phyloP scores from a whole-genome alignment of 257 asterid genomes.

The Solanum microdontum region DNA sequence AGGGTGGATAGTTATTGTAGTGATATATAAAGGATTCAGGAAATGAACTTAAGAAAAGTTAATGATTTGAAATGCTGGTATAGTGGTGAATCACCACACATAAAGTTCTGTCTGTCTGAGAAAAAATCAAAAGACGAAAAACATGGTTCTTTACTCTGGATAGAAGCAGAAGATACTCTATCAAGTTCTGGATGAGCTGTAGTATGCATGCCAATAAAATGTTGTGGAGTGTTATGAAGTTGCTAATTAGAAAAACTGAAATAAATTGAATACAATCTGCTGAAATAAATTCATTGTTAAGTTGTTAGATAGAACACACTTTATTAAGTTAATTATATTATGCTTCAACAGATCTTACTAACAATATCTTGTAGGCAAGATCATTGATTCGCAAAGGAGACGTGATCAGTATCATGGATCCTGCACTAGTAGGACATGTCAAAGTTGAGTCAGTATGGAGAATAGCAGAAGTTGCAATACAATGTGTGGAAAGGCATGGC shows the following conservation, averaged over 20 bases:
- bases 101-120: neutral
- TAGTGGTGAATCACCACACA: neutral
- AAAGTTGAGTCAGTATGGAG: slow-evolving; percentile 87
- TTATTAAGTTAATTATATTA: neutral
- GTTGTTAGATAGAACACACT: neutral
- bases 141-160: neutral
- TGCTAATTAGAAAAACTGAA: neutral
- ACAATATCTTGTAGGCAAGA: slow-evolving; percentile 47
- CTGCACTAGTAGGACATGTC: slow-evolving; percentile 42
- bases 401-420: slow-evolving; percentile 74
- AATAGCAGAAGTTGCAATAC: slow-evolving; percentile 85
- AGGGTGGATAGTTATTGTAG: neutral
- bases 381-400: slow-evolving; percentile 88
- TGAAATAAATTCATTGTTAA: neutral
- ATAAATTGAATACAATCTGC: neutral
- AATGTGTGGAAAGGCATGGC: slow-evolving; percentile 80
- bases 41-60: neutral
- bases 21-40: neutral
- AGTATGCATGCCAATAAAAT: neutral
- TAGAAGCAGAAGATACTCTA: neutral
- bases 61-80: neutral
- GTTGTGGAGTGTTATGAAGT: neutral
- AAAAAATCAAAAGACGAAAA: neutral
- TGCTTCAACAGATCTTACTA: neutral
- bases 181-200: neutral